Evolutionary conservation across 1,284 basidiomycete genomes (phyloP).

Genomic region (Peniophora sp.): DNA sequence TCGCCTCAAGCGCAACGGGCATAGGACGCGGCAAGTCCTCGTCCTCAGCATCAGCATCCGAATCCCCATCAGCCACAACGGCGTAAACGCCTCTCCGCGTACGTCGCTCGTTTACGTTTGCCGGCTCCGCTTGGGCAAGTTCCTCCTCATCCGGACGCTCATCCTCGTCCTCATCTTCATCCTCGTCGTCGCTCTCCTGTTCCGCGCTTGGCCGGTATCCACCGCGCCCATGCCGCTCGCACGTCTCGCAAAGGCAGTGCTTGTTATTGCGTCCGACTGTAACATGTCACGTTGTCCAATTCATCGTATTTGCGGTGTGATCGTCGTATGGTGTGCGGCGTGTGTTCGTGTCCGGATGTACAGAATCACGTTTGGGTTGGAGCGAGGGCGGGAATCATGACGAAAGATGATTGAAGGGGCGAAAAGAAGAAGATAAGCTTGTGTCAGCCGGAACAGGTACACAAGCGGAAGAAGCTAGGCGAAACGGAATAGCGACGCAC

Average conservation of each 20-base stretch:
- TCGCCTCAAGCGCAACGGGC: slow-evolving; percentile 3
- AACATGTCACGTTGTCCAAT: neutral
- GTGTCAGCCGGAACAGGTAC: neutral
- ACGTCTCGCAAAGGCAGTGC: slow-evolving; percentile 86
- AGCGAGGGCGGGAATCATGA: neutral
- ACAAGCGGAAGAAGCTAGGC: slow-evolving; percentile 8
- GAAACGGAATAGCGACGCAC: slow-evolving; percentile 37
- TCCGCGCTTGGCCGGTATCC: slow-evolving; percentile 59
- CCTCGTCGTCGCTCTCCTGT: slow-evolving; percentile 34
- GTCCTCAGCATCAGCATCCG: slow-evolving; percentile 45
- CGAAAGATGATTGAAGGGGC: neutral
- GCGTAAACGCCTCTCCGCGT: slow-evolving; percentile 75
- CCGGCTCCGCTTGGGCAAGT: slow-evolving; percentile 24
- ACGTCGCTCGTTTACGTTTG: slow-evolving; percentile 62
- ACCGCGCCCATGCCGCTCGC: slow-evolving; percentile 69
- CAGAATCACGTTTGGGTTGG: neutral
- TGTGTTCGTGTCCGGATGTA: slow-evolving; percentile 8
- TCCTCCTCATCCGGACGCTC: slow-evolving; percentile 25
- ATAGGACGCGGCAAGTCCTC: slow-evolving; percentile 30
- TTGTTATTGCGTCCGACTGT: slow-evolving; percentile 81
- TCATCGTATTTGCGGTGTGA: too few species aligned
- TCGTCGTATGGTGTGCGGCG: slow-evolving; percentile 10
- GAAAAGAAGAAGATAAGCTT: neutral
- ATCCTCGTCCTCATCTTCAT: slow-evolving; percentile 23
- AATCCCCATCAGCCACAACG: slow-evolving; percentile 43